These are phyloP conservation scores for Heterobasidion annosum DNA, from an alignment of 1,284 basidiomycete genomes.

Conservation along the genomic window DNA sequence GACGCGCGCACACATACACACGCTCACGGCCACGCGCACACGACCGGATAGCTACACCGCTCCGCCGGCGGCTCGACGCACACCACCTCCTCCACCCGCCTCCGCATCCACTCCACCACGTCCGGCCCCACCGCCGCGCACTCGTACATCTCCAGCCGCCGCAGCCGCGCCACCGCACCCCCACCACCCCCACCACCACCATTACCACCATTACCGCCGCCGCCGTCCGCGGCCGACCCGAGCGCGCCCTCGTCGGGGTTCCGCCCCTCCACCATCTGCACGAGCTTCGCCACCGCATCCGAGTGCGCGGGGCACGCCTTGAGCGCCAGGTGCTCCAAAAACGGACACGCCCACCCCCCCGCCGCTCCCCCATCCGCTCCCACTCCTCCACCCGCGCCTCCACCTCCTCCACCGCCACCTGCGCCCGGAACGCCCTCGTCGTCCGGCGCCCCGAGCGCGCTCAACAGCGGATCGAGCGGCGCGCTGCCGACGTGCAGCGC, in stretches of 20 bases:
- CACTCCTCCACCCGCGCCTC: conserved; percentile 19
- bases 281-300: conserved; percentile 55
- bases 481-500: conserved; percentile 54
- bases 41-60: conserved; percentile 17
- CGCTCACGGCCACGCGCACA: conserved; percentile 9
- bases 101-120: conserved; percentile 54
- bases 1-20: not conserved
- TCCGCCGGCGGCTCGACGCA: conserved; percentile 43
- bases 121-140: conserved; percentile 54
- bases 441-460: conserved; percentile 45
- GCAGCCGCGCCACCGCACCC: conserved; percentile 34
- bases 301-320: conserved; percentile 50
- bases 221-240: conserved; percentile 13
- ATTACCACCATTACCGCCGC: not conserved
- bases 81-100: conserved; percentile 46
- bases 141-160: conserved; percentile 51
- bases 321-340: conserved; percentile 44
- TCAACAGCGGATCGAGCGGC: conserved; percentile 50
- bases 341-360: conserved; percentile 46
- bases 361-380: conserved; percentile 12
- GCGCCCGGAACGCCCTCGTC: conserved; percentile 30
- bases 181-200: conserved; percentile 6
- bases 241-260: conserved; percentile 39
- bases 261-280: conserved; percentile 57
- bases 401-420: not conserved